phyloP scores from a whole-genome alignment of 768 basidiomycete genomes.

The Pleurotus ostreatus region DNA sequence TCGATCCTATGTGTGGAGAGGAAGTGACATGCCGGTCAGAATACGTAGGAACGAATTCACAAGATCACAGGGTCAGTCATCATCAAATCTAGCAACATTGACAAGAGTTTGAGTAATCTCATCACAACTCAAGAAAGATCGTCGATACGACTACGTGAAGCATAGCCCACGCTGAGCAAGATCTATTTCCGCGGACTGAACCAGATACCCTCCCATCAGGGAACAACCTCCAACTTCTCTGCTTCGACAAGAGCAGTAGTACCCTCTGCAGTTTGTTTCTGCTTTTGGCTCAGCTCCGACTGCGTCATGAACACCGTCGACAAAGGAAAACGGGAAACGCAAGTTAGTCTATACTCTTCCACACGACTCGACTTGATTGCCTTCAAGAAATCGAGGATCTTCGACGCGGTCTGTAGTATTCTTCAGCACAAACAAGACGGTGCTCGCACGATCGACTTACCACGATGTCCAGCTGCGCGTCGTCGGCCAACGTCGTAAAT shows the following conservation, averaged over 20 bases:
- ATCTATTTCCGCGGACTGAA: no score
- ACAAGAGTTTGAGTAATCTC: no score
- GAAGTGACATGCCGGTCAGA: no score
- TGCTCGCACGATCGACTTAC: conserved; percentile 27
- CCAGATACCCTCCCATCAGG: neutral
- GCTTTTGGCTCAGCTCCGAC: conserved; percentile 45
- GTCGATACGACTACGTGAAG: no score
- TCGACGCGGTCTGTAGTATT: conserved; percentile 43
- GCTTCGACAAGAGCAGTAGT: neutral
- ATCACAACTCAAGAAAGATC: no score
- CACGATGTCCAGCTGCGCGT: conserved; percentile 40
- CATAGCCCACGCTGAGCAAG: no score
- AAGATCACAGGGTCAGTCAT: no score
- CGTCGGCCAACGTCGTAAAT: conserved; percentile 44
- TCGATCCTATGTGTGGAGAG: no score
- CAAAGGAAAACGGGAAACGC: conserved; percentile 48
- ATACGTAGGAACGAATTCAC: no score
- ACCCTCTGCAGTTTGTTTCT: conserved; percentile 11
- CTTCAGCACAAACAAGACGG: no score
- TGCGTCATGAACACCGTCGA: conserved; percentile 64
- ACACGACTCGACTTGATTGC: conserved; percentile 46
- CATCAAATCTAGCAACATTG: no score
- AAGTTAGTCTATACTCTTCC: conserved; percentile 59
- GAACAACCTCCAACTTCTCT: neutral
- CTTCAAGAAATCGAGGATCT: conserved; percentile 43